Base-by-base conservation (phyloP, 78 protist genomes). In the Dictyostelium firmibasis region DNA sequence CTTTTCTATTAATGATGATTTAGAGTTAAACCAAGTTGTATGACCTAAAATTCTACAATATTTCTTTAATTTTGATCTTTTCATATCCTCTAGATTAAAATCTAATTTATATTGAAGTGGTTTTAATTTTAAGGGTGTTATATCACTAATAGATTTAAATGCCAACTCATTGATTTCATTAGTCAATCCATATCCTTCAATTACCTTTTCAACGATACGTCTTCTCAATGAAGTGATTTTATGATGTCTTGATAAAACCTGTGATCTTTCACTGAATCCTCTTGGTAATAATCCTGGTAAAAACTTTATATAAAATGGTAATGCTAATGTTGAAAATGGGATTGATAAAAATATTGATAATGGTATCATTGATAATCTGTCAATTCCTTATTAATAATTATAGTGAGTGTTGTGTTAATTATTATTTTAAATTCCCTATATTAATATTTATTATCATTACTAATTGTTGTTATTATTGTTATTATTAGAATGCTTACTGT, bases 301-400 rank as follows among this genome's bases (percentile, higher is more conserved):
- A 79, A 77, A 79, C 43, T 79, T 76, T 18, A 88, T 64, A 50
- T 78, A 88, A 10, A 88, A 25, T 60, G 93, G 93, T 43, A 88
- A 79, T 7, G 67, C 85, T 31, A 88, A 88, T 50, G 93, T 88
- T 31, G 93, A 88, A 74, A 88, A 88, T 88, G 93, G 93, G 14
- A 88, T 78, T 11, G 41, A 38, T 25, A 88, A 29, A 62, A 62
- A 88, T 23, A 88, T 25, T 23, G 60, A 27, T 23, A 88, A 78
- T 88, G 93, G 93, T 88, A 88, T 29, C 29, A 76, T 57, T n/a
- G 70, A 50, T 33, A 86, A 76, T 86, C 84, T 41, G 38, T 86
- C 92, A 6, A 18, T 53, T 57, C 41, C 92, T 57, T 57, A 20
- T 20, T 20, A 44, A 44, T 16, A 38, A 38, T 2, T 4, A 4